phyloP scores from a whole-genome alignment of 371 early-diverging fungal genomes.

The Apophysomyces variabilis region DNA sequence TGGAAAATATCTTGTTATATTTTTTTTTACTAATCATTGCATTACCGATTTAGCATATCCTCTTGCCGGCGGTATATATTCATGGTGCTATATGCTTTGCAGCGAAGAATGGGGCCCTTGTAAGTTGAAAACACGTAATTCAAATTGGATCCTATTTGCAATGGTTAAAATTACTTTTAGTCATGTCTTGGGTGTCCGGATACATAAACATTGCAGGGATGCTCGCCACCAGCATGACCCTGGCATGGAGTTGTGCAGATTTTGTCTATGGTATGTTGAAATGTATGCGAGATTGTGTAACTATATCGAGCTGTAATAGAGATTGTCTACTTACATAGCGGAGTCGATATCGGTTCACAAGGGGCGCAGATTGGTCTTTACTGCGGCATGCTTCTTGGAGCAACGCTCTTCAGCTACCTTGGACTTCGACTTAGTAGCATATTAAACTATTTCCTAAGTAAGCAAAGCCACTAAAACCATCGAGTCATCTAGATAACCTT shows the following conservation, averaged over 20 bases:
- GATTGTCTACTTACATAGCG: conserved; percentile 27
- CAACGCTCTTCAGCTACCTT: conserved; percentile 27
- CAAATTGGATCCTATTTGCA: neutral
- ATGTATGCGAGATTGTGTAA: neutral
- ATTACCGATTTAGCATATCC: conserved; percentile 18
- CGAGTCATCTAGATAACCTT: neutral
- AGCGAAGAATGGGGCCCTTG: conserved; percentile 43
- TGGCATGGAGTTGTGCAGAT: conserved; percentile 36
- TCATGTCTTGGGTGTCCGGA: conserved; percentile 46
- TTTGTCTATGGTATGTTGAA: conserved; percentile 29
- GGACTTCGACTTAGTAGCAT: conserved; percentile 35
- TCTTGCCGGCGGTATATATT: conserved; percentile 35
- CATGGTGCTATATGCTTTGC: conserved; percentile 39
- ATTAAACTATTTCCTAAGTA: conserved; percentile 37
- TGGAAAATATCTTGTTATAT: neutral
- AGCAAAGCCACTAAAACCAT: neutral
- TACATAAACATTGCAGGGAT: conserved; percentile 36
- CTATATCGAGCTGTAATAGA: neutral
- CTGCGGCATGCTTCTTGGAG: conserved; percentile 23
- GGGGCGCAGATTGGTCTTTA: conserved; percentile 46
- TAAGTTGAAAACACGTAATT: conserved; percentile 18
- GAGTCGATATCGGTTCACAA: conserved; percentile 19
- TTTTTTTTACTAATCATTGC: neutral
- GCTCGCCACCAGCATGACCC: conserved; percentile 33
- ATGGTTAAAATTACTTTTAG: conserved; percentile 11